Base-by-base conservation (phyloP, 2,329 filamentous ascomycete genomes). In the Chaetomium sp. region DNA sequence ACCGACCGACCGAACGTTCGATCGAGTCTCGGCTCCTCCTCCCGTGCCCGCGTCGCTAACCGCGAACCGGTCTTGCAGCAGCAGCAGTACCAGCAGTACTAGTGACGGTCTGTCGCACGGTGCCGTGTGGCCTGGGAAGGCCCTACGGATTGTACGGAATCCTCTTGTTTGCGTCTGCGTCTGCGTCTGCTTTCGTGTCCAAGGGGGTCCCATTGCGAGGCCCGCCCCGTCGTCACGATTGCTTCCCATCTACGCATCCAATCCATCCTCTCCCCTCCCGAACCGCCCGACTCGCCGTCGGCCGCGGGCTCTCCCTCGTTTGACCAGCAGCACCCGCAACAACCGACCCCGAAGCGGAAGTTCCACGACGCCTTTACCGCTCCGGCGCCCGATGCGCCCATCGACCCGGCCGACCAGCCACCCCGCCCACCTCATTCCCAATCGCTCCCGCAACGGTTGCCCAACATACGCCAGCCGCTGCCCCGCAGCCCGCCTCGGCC, bases 201-300 rank as follows among this genome's bases (percentile, higher is more conserved):
- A 38, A 53, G 61, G 69, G 70, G 59, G 69, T 73, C 68, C 71
- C 53, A 65, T 52, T 56, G 66, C 67, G 74, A 71, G 62, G 60
- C 62, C 72, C 71, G 69, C 65, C 71, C 62, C 60, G 61, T 70
- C 74, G 74, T 65, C 74, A 78, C 71, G 62, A 78, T 78, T 74
- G 71, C 75, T 63, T 76, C 74, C 59, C 74, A 75, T 70, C 69
- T 77, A 61, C 72, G 75, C 63, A 78, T 79, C 58, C 71, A 78
- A 65, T 77, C 76, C 48, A 78, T 79, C 66, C 70, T 79, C 67
- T 77, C 76, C 57, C 73, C 75, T 57, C 66, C 70, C 58, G 71
- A 75, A 59, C 71, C 68, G 53, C 68, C 72, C 59, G 72, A 72
- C 58, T 50, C 67, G 60, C 71, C 74, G 69, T 72, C 54, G 54